These are phyloP conservation scores for Phytophthora pisi DNA, from an alignment of 352 stramenopile species.

Conservation along the genomic window DNA sequence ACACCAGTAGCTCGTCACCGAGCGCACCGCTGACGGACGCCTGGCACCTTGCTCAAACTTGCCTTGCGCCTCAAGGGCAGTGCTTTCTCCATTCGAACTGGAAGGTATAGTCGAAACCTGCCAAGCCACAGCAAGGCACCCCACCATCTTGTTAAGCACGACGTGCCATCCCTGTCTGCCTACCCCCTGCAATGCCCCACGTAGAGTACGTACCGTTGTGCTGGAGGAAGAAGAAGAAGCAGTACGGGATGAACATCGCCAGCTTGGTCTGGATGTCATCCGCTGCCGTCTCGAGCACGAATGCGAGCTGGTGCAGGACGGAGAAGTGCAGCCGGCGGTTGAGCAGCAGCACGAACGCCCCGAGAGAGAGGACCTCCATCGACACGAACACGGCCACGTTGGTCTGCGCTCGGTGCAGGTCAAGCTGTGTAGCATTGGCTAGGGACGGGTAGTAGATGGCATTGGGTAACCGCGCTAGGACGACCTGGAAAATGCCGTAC, in stretches of 20 bases:
- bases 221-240: slow-evolving; percentile 39
- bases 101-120: slow-evolving; percentile 19
- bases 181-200: slow-evolving; percentile 8
- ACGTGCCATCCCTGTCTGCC: background rate
- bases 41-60: too few species aligned
- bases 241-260: slow-evolving; percentile 32
- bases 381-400: slow-evolving; percentile 30
- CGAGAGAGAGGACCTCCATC: slow-evolving; percentile 25
- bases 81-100: slow-evolving; percentile 17
- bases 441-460: slow-evolving; percentile 18
- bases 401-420: slow-evolving; percentile 1
- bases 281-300: slow-evolving; percentile 32
- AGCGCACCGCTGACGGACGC: too few species aligned
- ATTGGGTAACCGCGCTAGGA: slow-evolving; percentile 20
- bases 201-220: slow-evolving; percentile 23
- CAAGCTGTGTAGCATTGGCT: background rate
- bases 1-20: too few species aligned
- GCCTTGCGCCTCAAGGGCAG: background rate
- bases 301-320: slow-evolving; percentile 33
- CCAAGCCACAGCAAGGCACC: background rate
- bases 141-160: background rate
- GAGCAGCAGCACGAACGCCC: slow-evolving; percentile 13
- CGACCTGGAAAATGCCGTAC: slow-evolving; percentile 27
- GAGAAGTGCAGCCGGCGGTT: slow-evolving; percentile 22
- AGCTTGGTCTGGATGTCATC: slow-evolving; percentile 34